A percentile compares a stretch with the other conserved stretches of the same genome.
Conservation (phyloP, 257 asterid genomes). For the Prunella vulgaris region DNA sequence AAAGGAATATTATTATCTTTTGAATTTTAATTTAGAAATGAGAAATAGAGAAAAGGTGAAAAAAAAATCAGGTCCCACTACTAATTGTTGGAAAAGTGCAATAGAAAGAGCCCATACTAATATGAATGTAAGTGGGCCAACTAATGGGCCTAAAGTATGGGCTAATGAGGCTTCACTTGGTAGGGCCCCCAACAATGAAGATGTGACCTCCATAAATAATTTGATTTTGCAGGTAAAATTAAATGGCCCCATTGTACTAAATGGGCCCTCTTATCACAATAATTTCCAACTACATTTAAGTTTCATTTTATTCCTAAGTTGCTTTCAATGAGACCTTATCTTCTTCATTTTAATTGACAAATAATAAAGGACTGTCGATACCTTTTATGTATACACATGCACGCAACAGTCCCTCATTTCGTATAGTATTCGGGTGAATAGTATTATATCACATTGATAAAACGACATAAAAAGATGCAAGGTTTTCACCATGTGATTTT, state of each 20-base stretch:
- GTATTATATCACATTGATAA: too few relatives aligned
- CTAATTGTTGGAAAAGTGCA: too few relatives aligned
- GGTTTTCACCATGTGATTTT: too few relatives aligned
- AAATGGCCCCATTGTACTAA: slow-evolving; percentile 18
- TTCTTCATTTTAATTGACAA: not conserved
- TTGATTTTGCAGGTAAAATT: not conserved
- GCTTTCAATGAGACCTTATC: slow-evolving; percentile 17
- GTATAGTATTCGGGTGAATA: too few relatives aligned
- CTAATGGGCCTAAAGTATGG: slow-evolving; percentile 2
- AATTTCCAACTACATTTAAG: not conserved
- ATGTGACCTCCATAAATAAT: slow-evolving; percentile 10
- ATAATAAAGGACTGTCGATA: not conserved
- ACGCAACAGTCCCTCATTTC: not conserved
- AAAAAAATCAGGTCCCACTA: too few relatives aligned
- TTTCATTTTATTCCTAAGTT: slow-evolving; percentile 17
- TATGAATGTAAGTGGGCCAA: slow-evolving; percentile 1
- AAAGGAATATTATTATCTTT: too few relatives aligned
- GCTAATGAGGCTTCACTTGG: slow-evolving; percentile 1
- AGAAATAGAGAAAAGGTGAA: too few relatives aligned
- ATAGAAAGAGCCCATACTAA: slow-evolving; percentile 20
- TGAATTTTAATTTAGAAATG: too few relatives aligned
- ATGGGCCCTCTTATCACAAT: slow-evolving; percentile 23
- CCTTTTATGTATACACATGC: not conserved
- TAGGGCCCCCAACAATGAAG: not conserved
- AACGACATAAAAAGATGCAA: too few relatives aligned